These are phyloP conservation scores for Capsicum pubescens DNA, from an alignment of 257 asterid genomes.

Conservation along the genomic window DNA sequence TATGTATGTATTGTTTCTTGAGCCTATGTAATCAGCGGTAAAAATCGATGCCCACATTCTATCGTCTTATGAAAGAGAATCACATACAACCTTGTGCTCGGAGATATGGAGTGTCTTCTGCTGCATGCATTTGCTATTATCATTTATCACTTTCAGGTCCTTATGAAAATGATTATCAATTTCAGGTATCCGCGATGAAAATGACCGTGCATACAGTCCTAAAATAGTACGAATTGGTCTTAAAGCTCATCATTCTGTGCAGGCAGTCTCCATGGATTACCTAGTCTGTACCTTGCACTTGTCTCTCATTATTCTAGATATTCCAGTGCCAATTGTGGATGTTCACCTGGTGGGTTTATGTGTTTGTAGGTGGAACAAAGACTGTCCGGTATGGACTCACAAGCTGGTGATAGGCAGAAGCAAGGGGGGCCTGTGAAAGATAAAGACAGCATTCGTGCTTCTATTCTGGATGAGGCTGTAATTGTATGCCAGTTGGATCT, in stretches of 20 bases:
- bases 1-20: conserved; percentile 6
- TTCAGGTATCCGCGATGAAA: conserved; percentile 94
- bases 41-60: not conserved
- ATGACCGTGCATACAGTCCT: conserved; percentile 79
- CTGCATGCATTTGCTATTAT: conserved; percentile 13
- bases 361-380: conserved; percentile 79
- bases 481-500: conserved; percentile 60
- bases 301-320: not conserved
- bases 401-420: conserved; percentile 82
- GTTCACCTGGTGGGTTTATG: conserved; percentile 26
- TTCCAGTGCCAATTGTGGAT: not conserved
- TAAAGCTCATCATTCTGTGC: conserved; percentile 89
- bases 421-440: conserved; percentile 79
- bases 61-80: not conserved
- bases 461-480: conserved; percentile 91
- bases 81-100: not conserved
- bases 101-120: conserved; percentile 8
- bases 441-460: conserved; percentile 82
- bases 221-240: conserved; percentile 97
- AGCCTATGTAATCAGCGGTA: conserved; percentile 1
- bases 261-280: conserved; percentile 95
- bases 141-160: conserved; percentile 51
- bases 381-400: conserved; percentile 72
- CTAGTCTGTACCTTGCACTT: conserved; percentile 55
- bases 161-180: conserved; percentile 24